Base-by-base conservation (phyloP, 768 basidiomycete species). In the Boletus rubroflammeus region DNA sequence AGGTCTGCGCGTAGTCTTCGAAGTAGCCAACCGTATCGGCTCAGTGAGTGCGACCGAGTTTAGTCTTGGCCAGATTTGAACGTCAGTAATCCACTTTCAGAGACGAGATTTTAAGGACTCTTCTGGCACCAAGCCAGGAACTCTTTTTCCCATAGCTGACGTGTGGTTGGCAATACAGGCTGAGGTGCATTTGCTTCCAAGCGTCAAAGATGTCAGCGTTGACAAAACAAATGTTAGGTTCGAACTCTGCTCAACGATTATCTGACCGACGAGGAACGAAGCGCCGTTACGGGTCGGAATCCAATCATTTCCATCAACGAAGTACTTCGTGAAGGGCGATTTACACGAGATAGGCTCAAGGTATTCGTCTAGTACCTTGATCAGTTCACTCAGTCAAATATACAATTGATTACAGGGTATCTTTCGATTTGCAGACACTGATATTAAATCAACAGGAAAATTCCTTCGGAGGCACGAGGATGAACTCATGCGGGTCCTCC, bases 291-390 rank as follows among this genome's bases (percentile, higher is more conserved):
- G 21, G 86, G 90, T 6, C 80, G 93, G 42, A 93, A 95, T 67
- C 91, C 92, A 7, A 88, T 98, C 56, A 84, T 86, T 0, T 93
- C 95, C 1, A 93, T 98, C 68, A 97, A 95, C 61, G 97, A 98
- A 61, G 86, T 92, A 14, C 79, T 99, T 36, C 81, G 93, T 15
- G 90, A 92, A 51, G 90, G 91, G 34, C 87, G 83, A 61, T 84
- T 87, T 59, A 76, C 75, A 25, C 80, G 93, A 54, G 94, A 98
- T 61, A 88, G 77, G 68, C 75, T 81, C 46, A 95, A 93, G 78
- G 94, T 91, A 45, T 47, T 45, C 14, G 38, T 47, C 38, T 38
- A 46, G 5, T 47, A 23, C n/a, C 1, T 15, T 43, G 3, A 39
- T 47, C 10, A 31, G 7, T 38, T 47, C 10, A 39, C 39, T 42